Evolutionary conservation across 257 asterid genomes (phyloP), one percentile per base, ranked within the genome.

Genomic region (Mentha longifolia): DNA sequence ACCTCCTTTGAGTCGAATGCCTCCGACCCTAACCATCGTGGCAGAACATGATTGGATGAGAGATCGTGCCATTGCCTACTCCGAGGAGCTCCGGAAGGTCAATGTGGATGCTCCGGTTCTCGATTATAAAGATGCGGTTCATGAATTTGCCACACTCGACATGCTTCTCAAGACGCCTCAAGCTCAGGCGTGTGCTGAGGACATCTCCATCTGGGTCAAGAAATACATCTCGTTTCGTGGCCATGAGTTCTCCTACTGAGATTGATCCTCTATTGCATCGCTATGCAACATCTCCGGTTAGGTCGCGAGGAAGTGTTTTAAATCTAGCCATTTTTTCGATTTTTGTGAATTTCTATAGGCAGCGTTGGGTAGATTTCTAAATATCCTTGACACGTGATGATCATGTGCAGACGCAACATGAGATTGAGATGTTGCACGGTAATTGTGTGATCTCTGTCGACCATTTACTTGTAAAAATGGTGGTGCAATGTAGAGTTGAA

Each of bases 11-110:
- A 92, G 83, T 75, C 73, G 69, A 65, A 89, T 92, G 98, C 98
- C 96, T n/a, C 98, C 98, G 14, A 92, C 98, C 3, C 84, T 92
- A 50, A 92, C 96, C 0, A 72, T 92, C 19, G 95, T 92, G 65
- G 96, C 96, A 5, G 96, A 92, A 79, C 96, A 86, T 55, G 98
- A 92, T 74, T 88, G 89, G 96, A 92, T 92, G 98, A 84, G 92
- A 75, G 98, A 92, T 65, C 83, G 96, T 62, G 96, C 94, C 17
- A 92, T 92, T 37, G 96, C 96, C 55, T 92, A 92, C 85, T 88
- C 98, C 17, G 89, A 89, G 81, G 96, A 85, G 81, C 95, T 92
- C 47, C 79, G 96, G 33, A 89, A 88, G 85, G 96, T 89, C 41
- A 92, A 89, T 45, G 95, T 92, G 12, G 96, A 88, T 12, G 89